phyloP scores from a whole-genome alignment of 148 eudicot species.

The Oxyria digyna region DNA sequence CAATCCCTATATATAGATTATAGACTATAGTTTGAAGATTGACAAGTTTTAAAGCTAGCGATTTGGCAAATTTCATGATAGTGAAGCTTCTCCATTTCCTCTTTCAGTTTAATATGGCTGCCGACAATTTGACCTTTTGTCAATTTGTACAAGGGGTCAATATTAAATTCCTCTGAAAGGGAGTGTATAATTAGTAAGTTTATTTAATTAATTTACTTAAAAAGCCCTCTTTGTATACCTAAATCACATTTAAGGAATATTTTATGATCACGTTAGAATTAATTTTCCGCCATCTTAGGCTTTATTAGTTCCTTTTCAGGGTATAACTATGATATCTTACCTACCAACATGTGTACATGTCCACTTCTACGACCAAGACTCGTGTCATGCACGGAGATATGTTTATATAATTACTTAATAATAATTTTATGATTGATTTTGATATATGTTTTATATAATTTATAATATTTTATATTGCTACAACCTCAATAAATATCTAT shows the following conservation, averaged over 20 bases:
- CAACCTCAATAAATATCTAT: too few species aligned
- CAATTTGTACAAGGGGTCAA: not conserved
- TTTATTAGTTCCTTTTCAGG: not conserved
- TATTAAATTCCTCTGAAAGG: not conserved
- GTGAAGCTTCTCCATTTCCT: not conserved
- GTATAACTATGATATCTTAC: slow-evolving; percentile 2
- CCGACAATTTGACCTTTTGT: not conserved
- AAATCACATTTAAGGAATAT: not conserved
- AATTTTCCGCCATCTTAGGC: not conserved
- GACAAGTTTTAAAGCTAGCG: not conserved
- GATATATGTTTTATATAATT: too few species aligned
- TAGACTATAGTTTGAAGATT: not conserved
- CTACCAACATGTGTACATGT: too few species aligned
- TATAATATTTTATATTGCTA: too few species aligned
- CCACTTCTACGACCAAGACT: not conserved
- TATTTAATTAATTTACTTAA: not conserved
- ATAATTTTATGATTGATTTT: too few species aligned
- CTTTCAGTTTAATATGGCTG: not conserved
- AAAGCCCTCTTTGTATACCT: not conserved
- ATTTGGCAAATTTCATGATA: not conserved
- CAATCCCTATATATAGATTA: not conserved
- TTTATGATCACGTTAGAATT: not conserved
- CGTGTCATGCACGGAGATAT: too few species aligned
- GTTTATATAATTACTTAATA: too few species aligned
- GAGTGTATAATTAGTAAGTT: not conserved